A percentile compares a stretch with the other conserved stretches of the same genome.
These are phyloP conservation scores for Annulohypoxylon stygium DNA, from an alignment of 495 filamentous ascomycete genomes.

Conservation along the genomic window DNA sequence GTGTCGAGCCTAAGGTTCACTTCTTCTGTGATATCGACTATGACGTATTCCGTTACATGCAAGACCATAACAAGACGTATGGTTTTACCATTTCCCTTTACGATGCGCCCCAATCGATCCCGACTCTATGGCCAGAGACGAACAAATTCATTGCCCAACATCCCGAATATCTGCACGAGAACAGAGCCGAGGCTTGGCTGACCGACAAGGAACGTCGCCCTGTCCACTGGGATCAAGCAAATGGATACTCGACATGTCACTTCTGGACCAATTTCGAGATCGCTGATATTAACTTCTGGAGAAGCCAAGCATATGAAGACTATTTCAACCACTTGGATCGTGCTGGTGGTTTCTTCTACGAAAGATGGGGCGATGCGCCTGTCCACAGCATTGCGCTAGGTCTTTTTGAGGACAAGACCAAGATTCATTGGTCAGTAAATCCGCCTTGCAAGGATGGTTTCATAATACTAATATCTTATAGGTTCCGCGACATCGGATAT, in stretches of 20 bases:
- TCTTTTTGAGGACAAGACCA: slow-evolving; percentile 88
- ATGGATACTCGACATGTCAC: slow-evolving; percentile 99
- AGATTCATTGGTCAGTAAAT: slow-evolving; percentile 89
- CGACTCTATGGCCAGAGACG: slow-evolving; percentile 95
- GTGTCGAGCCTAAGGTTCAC: slow-evolving; percentile 97
- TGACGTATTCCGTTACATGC: slow-evolving; percentile 98
- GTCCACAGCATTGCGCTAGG: slow-evolving; percentile 97
- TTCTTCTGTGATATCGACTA: slow-evolving; percentile 99
- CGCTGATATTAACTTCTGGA: slow-evolving; percentile 94
- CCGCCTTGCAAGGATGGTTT: slow-evolving; percentile 13
- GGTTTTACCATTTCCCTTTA: slow-evolving; percentile 99
- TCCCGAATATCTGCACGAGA: slow-evolving; percentile 81
- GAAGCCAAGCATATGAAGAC: slow-evolving; percentile 88
- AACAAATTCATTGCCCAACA: slow-evolving; percentile 87
- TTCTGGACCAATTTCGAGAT: slow-evolving; percentile 99
- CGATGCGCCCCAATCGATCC: slow-evolving; percentile 87
- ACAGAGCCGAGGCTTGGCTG: slow-evolving; percentile 91
- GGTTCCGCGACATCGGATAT: slow-evolving; percentile 99
- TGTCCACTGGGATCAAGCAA: slow-evolving; percentile 79
- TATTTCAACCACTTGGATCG: slow-evolving; percentile 97
- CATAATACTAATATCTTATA: slow-evolving; percentile 52
- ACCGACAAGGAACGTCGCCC: slow-evolving; percentile 82
- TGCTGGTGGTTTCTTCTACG: slow-evolving; percentile 98
- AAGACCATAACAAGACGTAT: slow-evolving; percentile 97
- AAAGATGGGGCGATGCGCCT: slow-evolving; percentile 98